Base-by-base conservation (phyloP, 441 rosid genomes). In the Syzygium malaccense region DNA sequence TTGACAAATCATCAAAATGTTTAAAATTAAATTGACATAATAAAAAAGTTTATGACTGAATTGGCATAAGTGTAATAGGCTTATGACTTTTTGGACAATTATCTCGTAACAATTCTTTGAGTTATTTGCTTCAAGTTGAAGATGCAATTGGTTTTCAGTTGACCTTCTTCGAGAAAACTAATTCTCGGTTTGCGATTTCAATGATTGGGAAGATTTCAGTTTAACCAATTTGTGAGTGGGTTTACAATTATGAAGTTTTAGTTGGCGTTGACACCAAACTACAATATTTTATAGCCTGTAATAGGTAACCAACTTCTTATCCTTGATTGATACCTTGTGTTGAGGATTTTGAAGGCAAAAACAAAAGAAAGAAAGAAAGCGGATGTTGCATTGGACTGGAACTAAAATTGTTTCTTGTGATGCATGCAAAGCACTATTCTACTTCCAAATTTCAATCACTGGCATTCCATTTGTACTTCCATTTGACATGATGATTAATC, bases 371-470 rank as follows among this genome's bases (percentile, higher is more conserved):
- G 60, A 23, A 56, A 8, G 23, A 56, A 56, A 56, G 28, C 0
- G 12, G 28, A 57, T 0, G 0, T 57, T 23, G 6, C 26, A 9
- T 10, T 57, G 0, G 60, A 51, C 54, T 11, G 1, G 15, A 2
- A 57, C 14, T 57, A 0, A 23, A 57, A 23, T 8, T 57, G 14
- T 23, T 57, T 23, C 60, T 54, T 55, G 55, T 17, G 20, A 17
- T 2, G 5, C 8, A 15, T 55, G 58, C 57, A 20, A 20, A 3
- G 58, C 26, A 8, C 26, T 12, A 19, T 7, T 55, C 57, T 7
- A 19, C 25, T 55, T 19, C 4, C 19, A 55, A 55, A 55, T 55
- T 41, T 8, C 45, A 41, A 41, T 41, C 45, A 41, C 8, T 41
- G 45, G 45, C 45, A 41, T 41, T 41, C 45, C 45, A 41, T 41